These are phyloP conservation scores for Cymbopogon citratus DNA, from an alignment of 176 grass and related monocot genomes.

Conservation along the genomic window DNA sequence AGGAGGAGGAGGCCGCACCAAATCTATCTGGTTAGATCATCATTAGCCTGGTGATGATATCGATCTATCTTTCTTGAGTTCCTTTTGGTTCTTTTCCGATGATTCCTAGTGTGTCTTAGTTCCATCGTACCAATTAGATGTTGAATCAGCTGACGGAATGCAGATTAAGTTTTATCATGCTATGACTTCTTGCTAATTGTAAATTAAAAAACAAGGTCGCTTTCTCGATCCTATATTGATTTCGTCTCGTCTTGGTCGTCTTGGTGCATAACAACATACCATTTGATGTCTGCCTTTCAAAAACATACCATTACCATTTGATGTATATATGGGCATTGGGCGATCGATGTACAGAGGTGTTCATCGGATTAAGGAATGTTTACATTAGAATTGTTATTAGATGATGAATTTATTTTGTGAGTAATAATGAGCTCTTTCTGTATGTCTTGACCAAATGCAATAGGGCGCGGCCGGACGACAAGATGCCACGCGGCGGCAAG, in stretches of 20 bases:
- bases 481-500: conserved; percentile 46
- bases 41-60: neutral
- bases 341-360: neutral
- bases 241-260: no score
- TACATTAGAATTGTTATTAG: neutral
- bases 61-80: neutral
- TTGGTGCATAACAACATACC: neutral
- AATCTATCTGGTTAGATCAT: conserved; percentile 24
- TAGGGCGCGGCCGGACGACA: neutral
- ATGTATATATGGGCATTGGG: neutral
- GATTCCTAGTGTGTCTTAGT: neutral
- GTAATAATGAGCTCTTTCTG: neutral
- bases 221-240: neutral
- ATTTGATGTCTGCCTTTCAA: neutral
- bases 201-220: neutral
- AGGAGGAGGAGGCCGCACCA: neutral
- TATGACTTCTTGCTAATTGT: neutral
- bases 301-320: no score
- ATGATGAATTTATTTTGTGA: neutral
- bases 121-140: neutral
- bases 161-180: neutral
- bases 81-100: neutral
- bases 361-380: neutral
- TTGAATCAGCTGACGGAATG: neutral
- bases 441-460: neutral